A percentile compares a stretch with the other conserved stretches of the same genome.
These are phyloP conservation scores for Dittrichia graveolens DNA, from an alignment of 129 eudicot genomes.

Conservation along the genomic window DNA sequence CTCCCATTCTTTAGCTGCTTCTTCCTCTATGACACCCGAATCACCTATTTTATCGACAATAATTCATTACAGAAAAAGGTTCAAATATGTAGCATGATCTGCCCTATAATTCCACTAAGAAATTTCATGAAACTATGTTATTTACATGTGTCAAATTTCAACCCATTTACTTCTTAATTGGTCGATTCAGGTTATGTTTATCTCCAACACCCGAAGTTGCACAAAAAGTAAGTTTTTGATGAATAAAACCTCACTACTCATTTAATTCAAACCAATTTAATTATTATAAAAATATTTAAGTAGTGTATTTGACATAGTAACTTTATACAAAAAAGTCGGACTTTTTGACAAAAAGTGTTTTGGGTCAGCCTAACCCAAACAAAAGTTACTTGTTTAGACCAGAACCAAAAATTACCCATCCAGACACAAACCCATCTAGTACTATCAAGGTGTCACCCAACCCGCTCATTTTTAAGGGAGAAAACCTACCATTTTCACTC, in stretches of 20 bases:
- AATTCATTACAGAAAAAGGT: constrained; percentile 14
- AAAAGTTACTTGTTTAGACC: too few species aligned
- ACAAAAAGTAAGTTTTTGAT: background rate
- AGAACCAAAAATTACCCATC: background rate
- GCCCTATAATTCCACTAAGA: background rate
- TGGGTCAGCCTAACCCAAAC: constrained; percentile 8
- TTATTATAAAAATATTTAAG: background rate
- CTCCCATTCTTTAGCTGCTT: constrained; percentile 92
- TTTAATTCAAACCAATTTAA: background rate
- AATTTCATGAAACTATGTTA: background rate
- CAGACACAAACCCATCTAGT: too few species aligned
- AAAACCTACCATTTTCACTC: constrained; percentile 79
- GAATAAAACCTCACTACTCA: background rate
- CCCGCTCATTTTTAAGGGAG: too few species aligned
- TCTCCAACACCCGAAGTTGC: background rate
- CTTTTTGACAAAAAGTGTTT: background rate
- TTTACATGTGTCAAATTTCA: background rate
- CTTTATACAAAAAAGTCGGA: background rate
- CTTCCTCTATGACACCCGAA: constrained; percentile 86
- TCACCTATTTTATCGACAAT: constrained; percentile 59
- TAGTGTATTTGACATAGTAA: background rate
- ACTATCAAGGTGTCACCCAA: too few species aligned
- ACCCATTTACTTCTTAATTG: background rate
- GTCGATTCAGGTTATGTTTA: background rate
- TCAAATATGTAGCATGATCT: background rate